Evolutionary conservation across 2,329 filamentous ascomycete genomes (phyloP).

Genomic region (Kalmusia sp.): DNA sequence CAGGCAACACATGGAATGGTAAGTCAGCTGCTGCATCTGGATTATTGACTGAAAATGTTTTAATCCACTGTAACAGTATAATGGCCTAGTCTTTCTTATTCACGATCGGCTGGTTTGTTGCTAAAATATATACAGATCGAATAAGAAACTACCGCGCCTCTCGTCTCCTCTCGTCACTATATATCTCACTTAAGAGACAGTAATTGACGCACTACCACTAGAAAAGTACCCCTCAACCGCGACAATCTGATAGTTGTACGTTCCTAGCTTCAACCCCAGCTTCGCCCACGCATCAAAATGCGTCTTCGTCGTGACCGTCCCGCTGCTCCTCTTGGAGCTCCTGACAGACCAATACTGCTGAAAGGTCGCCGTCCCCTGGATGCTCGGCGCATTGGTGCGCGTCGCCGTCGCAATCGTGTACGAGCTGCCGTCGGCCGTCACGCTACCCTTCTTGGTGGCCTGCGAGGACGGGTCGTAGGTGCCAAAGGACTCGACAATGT

Average conservation of each 20-base stretch:
- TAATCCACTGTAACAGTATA: not conserved
- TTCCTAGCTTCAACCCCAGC: conserved; percentile 39
- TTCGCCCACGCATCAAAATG: conserved; percentile 46
- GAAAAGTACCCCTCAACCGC: conserved; percentile 63
- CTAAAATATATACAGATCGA: conserved; percentile 7
- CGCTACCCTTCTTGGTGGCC: conserved; percentile 41
- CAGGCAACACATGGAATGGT: not conserved
- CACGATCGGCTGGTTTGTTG: not conserved
- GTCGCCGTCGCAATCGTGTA: conserved; percentile 41
- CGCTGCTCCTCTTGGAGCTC: conserved; percentile 37
- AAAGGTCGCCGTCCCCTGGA: conserved; percentile 59
- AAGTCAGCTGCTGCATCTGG: no score
- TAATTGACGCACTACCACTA: conserved; percentile 57
- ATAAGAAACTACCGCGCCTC: not conserved
- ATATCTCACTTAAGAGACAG: conserved; percentile 39
- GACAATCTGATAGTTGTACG: conserved; percentile 53
- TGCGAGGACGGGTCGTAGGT: conserved; percentile 58
- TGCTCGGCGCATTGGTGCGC: conserved; percentile 54
- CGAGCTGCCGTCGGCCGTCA: conserved; percentile 37
- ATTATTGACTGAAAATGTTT: no score
- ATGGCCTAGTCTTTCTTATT: no score
- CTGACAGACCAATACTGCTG: conserved; percentile 59
- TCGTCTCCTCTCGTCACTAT: not conserved
- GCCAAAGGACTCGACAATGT: conserved; percentile 59
- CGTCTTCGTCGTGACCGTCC: conserved; percentile 40